Conservation (phyloP, 345 rosid genomes). For the Ceriops zippeliana region DNA sequence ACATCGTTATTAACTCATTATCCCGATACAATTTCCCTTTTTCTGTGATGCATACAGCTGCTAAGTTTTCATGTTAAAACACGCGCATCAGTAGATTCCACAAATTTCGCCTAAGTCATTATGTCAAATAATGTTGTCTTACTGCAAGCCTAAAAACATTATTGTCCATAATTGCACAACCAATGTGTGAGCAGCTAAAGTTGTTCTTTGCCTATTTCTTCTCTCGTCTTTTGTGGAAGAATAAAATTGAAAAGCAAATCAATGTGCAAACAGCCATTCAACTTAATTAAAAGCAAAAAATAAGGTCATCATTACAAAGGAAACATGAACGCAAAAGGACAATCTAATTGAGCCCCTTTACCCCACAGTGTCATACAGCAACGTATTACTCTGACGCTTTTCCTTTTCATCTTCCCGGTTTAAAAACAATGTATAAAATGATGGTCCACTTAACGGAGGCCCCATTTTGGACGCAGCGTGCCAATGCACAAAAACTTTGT, state of each 20-base stretch:
- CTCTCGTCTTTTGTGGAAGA: conserved; percentile 14
- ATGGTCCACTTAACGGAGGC: conserved; percentile 49
- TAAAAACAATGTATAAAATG: conserved; percentile 24
- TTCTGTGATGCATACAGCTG: conserved; percentile 18
- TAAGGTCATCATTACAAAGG: conserved; percentile 46
- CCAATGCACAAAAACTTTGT: conserved; percentile 24
- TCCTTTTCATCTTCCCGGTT: conserved; percentile 33
- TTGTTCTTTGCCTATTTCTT: conserved; percentile 11
- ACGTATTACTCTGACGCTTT: conserved; percentile 37
- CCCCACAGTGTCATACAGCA: conserved; percentile 56
- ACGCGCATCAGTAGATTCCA: conserved; percentile 50
- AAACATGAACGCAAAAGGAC: conserved; percentile 57
- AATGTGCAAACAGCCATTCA: conserved; percentile 17
- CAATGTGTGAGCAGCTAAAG: conserved; percentile 21
- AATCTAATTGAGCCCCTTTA: conserved; percentile 46
- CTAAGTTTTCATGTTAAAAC: conserved; percentile 11
- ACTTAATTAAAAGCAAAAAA: conserved; percentile 20
- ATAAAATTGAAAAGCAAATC: conserved; percentile 10
- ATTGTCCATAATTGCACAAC: conserved; percentile 40
- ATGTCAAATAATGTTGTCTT: conserved; percentile 56
- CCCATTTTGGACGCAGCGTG: conserved; percentile 67
- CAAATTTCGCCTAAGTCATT: conserved; percentile 42
- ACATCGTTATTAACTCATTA: neutral
- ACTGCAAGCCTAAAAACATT: conserved; percentile 37
- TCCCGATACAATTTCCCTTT: neutral